A percentile compares a stretch with the other conserved stretches of the same genome.
phyloP scores from a whole-genome alignment of 352 stramenopile species.

The Phytophthora lateralis region DNA sequence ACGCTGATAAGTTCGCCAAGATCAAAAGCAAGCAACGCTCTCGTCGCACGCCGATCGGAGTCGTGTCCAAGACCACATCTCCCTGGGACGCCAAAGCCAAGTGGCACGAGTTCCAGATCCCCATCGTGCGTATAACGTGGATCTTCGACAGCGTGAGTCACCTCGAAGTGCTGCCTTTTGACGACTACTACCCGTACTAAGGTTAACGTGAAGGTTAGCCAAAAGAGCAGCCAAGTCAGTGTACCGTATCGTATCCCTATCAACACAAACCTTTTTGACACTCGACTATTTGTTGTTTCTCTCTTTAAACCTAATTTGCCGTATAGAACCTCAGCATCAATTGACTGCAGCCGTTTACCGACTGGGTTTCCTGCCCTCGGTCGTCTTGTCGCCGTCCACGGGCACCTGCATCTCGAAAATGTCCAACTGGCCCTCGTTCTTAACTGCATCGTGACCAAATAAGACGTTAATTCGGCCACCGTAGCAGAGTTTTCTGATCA shows the following conservation, averaged over 20 bases:
- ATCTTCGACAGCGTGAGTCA: constrained; percentile 90
- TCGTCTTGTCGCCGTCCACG: constrained; percentile 57
- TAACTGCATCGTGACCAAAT: constrained; percentile 52
- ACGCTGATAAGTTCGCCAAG: constrained; percentile 32
- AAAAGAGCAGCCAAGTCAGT: constrained; percentile 1
- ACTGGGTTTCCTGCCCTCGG: constrained; percentile 17
- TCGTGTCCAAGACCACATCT: constrained; percentile 77
- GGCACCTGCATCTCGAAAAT: constrained; percentile 93
- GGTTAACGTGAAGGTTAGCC: not conserved
- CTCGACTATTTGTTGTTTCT: constrained; percentile 6
- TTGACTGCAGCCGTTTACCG: constrained; percentile 17
- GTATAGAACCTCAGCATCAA: constrained; percentile 3
- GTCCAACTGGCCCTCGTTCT: constrained; percentile 86
- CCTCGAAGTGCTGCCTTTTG: constrained; percentile 80
- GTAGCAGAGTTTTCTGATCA: not conserved
- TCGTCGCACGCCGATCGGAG: constrained; percentile 56
- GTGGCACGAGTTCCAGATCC: constrained; percentile 74
- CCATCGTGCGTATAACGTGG: constrained; percentile 87
- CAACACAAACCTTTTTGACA: not conserved
- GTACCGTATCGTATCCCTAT: constrained; percentile 2
- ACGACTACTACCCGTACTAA: constrained; percentile 89
- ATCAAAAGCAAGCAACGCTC: constrained; percentile 27
- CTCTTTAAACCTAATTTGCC: constrained; percentile 11
- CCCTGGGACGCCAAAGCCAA: constrained; percentile 57
- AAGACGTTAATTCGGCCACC: not conserved